Evolutionary conservation across 106 monocot genomes (phyloP).

Genomic region (Platanthera guangdongensis): DNA sequence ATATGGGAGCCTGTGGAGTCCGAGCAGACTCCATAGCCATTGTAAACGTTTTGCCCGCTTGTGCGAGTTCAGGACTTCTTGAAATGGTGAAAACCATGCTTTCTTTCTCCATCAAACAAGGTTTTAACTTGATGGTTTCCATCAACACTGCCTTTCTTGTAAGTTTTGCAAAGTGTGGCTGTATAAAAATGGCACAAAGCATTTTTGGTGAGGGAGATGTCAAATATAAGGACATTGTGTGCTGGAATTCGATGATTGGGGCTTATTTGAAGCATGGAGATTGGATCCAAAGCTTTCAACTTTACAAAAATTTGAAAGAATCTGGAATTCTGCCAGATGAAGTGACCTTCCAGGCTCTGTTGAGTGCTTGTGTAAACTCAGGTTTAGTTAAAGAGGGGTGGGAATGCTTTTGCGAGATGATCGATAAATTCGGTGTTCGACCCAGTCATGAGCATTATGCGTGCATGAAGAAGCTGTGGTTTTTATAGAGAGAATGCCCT

Average conservation of each 20-base stretch:
- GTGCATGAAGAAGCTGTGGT: constrained; percentile 13
- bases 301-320: constrained; percentile 23
- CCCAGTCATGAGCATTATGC: constrained; percentile 17
- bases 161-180: constrained; percentile 35
- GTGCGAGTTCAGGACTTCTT: constrained; percentile 11
- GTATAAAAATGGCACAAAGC: constrained; percentile 20
- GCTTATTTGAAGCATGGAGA: constrained; percentile 29
- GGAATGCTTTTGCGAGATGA: constrained; percentile 16
- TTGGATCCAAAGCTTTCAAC: constrained; percentile 16
- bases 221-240: constrained; percentile 16
- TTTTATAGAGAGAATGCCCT: constrained; percentile 16
- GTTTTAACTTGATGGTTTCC: constrained; percentile 3
- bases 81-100: constrained; percentile 13
- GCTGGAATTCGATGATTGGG: constrained; percentile 29
- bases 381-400: constrained; percentile 14
- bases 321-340: constrained; percentile 13
- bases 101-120: constrained; percentile 19
- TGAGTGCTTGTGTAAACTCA: constrained; percentile 19
- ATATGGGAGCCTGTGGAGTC: constrained; percentile 15
- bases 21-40: constrained; percentile 15
- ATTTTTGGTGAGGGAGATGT: constrained; percentile 19
- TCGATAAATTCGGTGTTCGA: background rate
- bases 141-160: constrained; percentile 20
- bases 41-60: constrained; percentile 20
- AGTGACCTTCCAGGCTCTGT: constrained; percentile 15